Evolutionary conservation across 208 protist species (phyloP), one percentile per base, ranked within the genome.

Genomic region (Trypanosoma congolense): DNA sequence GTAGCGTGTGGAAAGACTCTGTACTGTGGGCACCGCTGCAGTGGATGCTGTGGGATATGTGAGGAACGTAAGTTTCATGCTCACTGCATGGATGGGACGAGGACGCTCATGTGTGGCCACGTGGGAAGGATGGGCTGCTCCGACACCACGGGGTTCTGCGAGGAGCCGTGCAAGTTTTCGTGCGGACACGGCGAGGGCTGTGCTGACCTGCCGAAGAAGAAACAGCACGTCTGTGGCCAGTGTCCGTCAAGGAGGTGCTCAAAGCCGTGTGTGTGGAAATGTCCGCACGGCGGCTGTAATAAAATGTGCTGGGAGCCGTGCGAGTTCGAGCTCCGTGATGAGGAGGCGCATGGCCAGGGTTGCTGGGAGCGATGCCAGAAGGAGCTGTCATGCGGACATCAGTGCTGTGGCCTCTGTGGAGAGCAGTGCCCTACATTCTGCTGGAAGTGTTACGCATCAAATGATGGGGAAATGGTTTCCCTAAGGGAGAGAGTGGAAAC

Each of bases 351-450:
- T 24, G 28, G 48, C 1, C 2, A 24, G 1, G 29, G 42, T 1
- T 85, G 73, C 41, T 33, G 73, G 16, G n/a, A 70, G 52, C 54
- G 16, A 18, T 85, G 77, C 44, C 3, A 4, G 0, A 43, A 66
- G 9, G 0, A 6, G 10, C 44, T 81, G 2, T 2, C 1, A 5
- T 61, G 56, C 48, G 19, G n/a, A 12, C 48, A 79, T 33, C 29
- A 26, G 24, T 82, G 73, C 57, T 28, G 48, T n/a, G 71, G 77
- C 14, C 18, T 85, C 0, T 83, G 73, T 42, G 76, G 76, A n/a
- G 77, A 85, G 40, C 21, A 22, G 5, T 85, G 77, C 49, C 72
- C 73, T 1, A 2, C 16, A 21, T 26, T 61, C 16, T 81, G 66
- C 44, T 35, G 28, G 40, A 19, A n/a, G 12, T 84, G 72, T 47